Evolutionary conservation across 2,329 filamentous ascomycete genomes (phyloP).

Genomic region (Pestalotiopsis sp.): DNA sequence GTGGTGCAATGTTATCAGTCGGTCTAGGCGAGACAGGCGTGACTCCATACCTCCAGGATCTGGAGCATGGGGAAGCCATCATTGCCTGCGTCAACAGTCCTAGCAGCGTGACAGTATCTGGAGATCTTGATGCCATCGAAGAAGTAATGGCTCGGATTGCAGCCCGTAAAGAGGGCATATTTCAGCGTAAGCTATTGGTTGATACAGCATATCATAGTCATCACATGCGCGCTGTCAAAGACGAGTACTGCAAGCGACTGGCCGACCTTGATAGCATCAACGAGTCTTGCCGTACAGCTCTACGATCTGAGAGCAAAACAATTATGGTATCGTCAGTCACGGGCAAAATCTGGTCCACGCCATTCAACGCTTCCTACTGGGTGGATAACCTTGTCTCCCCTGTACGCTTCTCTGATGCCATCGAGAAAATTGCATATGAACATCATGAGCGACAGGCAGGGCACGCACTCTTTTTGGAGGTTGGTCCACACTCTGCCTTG

Average conservation of each 20-base stretch:
- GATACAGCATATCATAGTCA: conserved; percentile 30
- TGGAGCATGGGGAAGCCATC: background rate
- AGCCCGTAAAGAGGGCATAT: conserved; percentile 15
- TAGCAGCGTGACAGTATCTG: conserved; percentile 25
- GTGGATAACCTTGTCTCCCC: conserved; percentile 34
- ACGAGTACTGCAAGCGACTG: background rate
- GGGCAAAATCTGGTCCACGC: background rate
- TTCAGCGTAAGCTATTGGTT: conserved; percentile 23
- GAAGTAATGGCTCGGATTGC: conserved; percentile 16
- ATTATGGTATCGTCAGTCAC: conserved; percentile 2
- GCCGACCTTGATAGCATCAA: background rate
- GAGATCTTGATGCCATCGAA: conserved; percentile 20
- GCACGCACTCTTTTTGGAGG: conserved; percentile 15
- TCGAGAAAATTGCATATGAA: conserved; percentile 10
- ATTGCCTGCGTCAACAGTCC: conserved; percentile 25
- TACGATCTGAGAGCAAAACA: background rate
- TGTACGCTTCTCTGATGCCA: conserved; percentile 36
- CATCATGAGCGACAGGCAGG: background rate
- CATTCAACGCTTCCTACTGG: conserved; percentile 35
- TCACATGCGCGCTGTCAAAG: conserved; percentile 27
- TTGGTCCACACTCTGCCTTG: conserved; percentile 34
- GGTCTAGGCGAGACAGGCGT: conserved; percentile 3
- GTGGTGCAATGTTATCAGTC: conserved; percentile 42
- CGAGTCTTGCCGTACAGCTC: background rate
- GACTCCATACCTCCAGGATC: background rate